These are phyloP conservation scores for Coriolopsis trogii DNA, from an alignment of 1,284 basidiomycete genomes.

Conservation along the genomic window DNA sequence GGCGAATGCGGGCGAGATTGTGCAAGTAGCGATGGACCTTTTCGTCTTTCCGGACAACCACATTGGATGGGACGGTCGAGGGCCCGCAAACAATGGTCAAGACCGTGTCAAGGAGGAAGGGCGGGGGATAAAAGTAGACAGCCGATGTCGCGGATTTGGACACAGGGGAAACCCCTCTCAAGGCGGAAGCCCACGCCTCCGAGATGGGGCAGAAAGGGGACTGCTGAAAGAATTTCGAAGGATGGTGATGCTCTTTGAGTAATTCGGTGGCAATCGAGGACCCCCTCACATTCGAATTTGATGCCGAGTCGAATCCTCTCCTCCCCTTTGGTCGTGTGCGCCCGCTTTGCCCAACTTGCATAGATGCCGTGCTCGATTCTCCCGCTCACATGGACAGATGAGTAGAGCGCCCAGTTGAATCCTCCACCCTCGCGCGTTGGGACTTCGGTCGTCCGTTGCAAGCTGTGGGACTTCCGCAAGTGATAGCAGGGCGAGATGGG, in stretches of 20 bases:
- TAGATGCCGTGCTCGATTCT: too few species aligned
- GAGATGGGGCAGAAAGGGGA: background rate
- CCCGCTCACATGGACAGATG: too few species aligned
- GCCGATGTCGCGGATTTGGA: background rate
- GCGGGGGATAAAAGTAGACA: conserved; percentile 5
- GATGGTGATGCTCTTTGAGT: too few species aligned
- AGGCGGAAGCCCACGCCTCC: background rate
- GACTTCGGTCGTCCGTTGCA: background rate
- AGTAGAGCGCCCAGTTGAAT: background rate
- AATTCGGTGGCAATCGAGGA: too few species aligned
- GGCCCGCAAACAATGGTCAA: too few species aligned
- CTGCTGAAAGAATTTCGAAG: too few species aligned
- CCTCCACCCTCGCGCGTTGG: background rate
- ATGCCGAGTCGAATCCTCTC: too few species aligned
- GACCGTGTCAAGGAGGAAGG: conserved; percentile 5
- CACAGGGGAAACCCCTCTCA: background rate
- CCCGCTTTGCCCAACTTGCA: too few species aligned
- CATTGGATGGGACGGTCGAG: background rate
- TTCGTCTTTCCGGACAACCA: background rate
- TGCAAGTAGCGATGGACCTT: conserved; percentile 1
- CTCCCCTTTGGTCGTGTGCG: too few species aligned
- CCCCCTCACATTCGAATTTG: too few species aligned
- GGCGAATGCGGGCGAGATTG: background rate
- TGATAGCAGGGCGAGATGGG: background rate
- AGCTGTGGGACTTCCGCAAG: background rate